phyloP scores from a whole-genome alignment of 345 rosid species.

The Eucalyptus viminalis region DNA sequence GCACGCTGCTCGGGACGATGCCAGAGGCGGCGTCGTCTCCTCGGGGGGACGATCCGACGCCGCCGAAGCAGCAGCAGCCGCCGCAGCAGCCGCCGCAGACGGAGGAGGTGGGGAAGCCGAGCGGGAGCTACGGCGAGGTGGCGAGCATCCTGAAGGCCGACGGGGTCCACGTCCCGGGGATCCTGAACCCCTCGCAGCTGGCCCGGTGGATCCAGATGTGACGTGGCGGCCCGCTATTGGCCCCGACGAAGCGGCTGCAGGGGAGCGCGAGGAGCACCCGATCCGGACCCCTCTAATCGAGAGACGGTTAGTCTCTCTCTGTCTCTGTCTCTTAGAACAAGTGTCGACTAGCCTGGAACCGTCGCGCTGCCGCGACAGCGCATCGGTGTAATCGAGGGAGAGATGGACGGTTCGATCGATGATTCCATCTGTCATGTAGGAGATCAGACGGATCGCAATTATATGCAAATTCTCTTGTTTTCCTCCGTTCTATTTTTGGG shows the following conservation, averaged over 20 bases:
- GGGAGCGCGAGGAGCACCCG: background rate
- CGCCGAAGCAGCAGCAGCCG: background rate
- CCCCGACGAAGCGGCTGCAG: background rate
- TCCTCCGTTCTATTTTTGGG: background rate
- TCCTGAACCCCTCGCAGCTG: conserved; percentile 65
- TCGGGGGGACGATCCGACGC: background rate
- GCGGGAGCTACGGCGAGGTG: conserved; percentile 43
- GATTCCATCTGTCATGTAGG: background rate
- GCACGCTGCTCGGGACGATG: conserved; percentile 64
- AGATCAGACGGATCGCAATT: background rate
- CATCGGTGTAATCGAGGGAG: background rate
- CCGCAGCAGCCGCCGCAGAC: background rate
- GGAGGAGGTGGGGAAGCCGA: background rate
- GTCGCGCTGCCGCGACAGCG: background rate
- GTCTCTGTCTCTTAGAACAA: background rate
- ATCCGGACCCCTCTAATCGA: background rate
- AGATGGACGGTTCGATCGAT: background rate
- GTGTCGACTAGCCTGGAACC: background rate
- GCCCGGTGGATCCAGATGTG: conserved; percentile 67
- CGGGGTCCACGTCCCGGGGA: conserved; percentile 52
- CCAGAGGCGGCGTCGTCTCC: conserved; percentile 8
- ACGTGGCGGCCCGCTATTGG: background rate
- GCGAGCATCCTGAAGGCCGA: conserved; percentile 45
- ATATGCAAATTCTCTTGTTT: background rate
- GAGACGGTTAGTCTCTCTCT: background rate